Percentiles rank a stretch among this genome's conserved stretches.
Evolutionary conservation across 768 basidiomycete species (phyloP).

Genomic region (Naganishia antarctica): DNA sequence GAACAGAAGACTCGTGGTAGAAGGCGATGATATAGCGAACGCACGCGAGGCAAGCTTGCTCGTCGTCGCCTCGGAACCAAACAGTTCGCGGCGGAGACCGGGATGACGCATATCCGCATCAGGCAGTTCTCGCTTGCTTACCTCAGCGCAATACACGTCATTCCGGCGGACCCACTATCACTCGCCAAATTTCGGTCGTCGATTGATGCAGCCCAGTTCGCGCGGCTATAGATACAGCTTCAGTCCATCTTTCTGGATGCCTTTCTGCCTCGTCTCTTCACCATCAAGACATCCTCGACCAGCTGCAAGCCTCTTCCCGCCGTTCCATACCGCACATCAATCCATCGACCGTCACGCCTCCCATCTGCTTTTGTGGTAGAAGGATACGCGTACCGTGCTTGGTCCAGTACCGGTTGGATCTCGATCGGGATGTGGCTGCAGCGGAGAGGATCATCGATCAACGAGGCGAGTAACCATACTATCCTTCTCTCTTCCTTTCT

Average conservation of each 20-base stretch:
- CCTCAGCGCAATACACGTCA: too few species aligned
- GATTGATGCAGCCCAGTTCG: too few species aligned
- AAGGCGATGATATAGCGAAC: too few species aligned
- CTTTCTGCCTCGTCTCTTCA: not conserved
- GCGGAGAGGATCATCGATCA: not conserved
- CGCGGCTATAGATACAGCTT: too few species aligned
- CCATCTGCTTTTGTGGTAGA: slow-evolving; percentile 6
- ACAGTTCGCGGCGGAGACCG: too few species aligned
- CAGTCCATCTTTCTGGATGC: too few species aligned
- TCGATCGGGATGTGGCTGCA: not conserved
- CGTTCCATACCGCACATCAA: not conserved
- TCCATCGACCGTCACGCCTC: slow-evolving; percentile 2
- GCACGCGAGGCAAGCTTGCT: too few species aligned
- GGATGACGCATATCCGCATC: too few species aligned
- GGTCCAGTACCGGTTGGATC: not conserved
- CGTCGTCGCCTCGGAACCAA: slow-evolving; percentile 1
- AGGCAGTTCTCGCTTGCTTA: too few species aligned
- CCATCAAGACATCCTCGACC: not conserved
- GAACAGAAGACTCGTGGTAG: too few species aligned
- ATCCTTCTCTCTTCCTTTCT: not conserved
- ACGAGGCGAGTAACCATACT: not conserved
- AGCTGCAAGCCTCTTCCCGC: not conserved
- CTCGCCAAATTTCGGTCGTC: too few species aligned
- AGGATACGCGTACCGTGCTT: slow-evolving; percentile 2
- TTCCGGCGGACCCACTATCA: too few species aligned